A percentile compares a stretch with the other conserved stretches of the same genome.
Evolutionary conservation across 2,329 filamentous ascomycete genomes (phyloP).

Genomic region (Ascochyta fabae): DNA sequence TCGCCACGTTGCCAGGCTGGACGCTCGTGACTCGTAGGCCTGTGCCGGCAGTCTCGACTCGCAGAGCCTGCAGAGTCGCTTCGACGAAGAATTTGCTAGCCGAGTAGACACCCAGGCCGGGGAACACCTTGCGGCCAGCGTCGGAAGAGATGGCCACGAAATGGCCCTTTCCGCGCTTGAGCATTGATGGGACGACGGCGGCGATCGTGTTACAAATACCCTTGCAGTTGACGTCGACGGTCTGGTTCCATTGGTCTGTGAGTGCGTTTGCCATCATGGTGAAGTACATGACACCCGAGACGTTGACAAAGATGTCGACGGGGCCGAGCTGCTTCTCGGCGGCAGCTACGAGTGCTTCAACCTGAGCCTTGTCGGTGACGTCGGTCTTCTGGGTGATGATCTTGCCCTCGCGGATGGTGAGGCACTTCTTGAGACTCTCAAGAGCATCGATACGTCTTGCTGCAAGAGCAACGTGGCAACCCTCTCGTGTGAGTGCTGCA

Average conservation of each 20-base stretch:
- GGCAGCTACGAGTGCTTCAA: constrained; percentile 68
- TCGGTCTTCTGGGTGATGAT: constrained; percentile 74
- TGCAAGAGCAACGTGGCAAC: constrained; percentile 73
- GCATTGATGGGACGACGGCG: constrained; percentile 73
- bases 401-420: constrained; percentile 66
- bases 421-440: constrained; percentile 68
- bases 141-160: constrained; percentile 84
- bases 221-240: constrained; percentile 87
- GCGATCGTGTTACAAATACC: constrained; percentile 76
- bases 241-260: constrained; percentile 78
- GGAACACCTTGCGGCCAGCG: constrained; percentile 81
- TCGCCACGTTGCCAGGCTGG: constrained; percentile 79
- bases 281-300: constrained; percentile 87
- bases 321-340: constrained; percentile 69
- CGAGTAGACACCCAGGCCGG: constrained; percentile 81
- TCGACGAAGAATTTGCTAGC: constrained; percentile 87
- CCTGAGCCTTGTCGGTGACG: constrained; percentile 70
- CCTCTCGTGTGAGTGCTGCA: constrained; percentile 70
- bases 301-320: constrained; percentile 79
- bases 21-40: constrained; percentile 76
- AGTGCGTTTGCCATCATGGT: constrained; percentile 83
- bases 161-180: constrained; percentile 71
- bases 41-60: constrained; percentile 76
- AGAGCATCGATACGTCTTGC: constrained; percentile 74
- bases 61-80: constrained; percentile 75